These are phyloP conservation scores for Cladophialophora yegresii DNA, from an alignment of 2,329 filamentous ascomycete genomes.

Conservation along the genomic window DNA sequence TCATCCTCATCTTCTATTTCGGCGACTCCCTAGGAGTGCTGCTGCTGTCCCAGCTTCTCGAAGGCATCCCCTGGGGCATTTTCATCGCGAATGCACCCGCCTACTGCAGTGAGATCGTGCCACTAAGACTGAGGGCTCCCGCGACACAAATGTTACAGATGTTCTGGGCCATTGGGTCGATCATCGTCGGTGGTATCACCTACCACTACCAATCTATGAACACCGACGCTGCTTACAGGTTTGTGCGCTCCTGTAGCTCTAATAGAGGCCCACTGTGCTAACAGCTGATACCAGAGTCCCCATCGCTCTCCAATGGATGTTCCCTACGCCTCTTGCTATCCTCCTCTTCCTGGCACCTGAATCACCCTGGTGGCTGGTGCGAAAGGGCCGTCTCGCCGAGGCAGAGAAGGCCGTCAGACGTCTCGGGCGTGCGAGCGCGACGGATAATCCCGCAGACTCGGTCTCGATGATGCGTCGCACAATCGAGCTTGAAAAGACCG, in stretches of 20 bases:
- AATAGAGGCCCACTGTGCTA: constrained; percentile 39
- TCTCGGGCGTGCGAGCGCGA: constrained; percentile 49
- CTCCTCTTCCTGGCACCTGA: constrained; percentile 56
- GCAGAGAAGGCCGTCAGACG: constrained; percentile 54
- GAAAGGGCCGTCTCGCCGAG: constrained; percentile 50
- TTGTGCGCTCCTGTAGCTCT: constrained; percentile 38
- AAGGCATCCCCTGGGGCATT: constrained; percentile 66
- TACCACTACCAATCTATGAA: constrained; percentile 54
- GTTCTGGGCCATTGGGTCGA: constrained; percentile 65
- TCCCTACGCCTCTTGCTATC: constrained; percentile 58
- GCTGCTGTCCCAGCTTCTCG: constrained; percentile 59
- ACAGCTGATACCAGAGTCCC: constrained; percentile 51
- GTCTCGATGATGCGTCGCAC: constrained; percentile 43
- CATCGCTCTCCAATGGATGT: constrained; percentile 61
- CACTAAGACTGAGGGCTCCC: constrained; percentile 59
- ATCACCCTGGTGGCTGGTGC: constrained; percentile 59
- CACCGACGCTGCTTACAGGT: constrained; percentile 48
- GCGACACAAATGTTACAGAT: constrained; percentile 66
- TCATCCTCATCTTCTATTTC: constrained; percentile 61
- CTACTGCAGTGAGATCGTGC: constrained; percentile 64
- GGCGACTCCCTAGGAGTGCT: constrained; percentile 49
- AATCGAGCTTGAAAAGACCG: constrained; percentile 40
- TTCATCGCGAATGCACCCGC: constrained; percentile 67
- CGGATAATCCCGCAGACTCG: constrained; percentile 42
- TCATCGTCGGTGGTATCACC: constrained; percentile 61